These are phyloP conservation scores for Mycena rosella DNA, from an alignment of 768 basidiomycete genomes.

Conservation along the genomic window DNA sequence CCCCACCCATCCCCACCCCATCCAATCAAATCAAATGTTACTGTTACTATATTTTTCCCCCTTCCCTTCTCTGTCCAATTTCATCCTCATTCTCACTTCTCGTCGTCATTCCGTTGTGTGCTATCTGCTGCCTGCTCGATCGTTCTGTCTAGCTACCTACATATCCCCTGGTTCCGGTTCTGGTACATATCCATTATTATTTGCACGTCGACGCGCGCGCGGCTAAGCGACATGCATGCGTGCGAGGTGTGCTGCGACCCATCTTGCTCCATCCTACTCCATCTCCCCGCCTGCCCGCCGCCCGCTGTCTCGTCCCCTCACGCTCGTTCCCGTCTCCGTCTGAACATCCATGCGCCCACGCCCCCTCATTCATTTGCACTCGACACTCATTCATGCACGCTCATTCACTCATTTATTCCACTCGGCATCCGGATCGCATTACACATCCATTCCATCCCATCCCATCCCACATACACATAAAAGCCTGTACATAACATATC, in stretches of 20 bases:
- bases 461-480: neutral
- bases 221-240: conserved; percentile 4
- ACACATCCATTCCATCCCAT: no score
- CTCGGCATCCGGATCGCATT: neutral
- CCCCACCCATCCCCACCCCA: conserved; percentile 7
- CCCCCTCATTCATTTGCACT: neutral
- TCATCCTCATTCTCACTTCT: neutral
- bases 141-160: neutral
- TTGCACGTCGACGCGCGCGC: conserved; percentile 15
- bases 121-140: conserved; percentile 7
- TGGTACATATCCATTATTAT: conserved; percentile 18
- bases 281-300: neutral
- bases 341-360: no score
- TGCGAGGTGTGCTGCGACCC: neutral
- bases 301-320: neutral
- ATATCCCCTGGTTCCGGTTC: neutral
- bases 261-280: neutral
- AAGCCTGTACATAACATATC: neutral
- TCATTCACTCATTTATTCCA: conserved; percentile 11
- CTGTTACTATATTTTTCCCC: conserved; percentile 5
- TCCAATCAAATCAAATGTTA: neutral
- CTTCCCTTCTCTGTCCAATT: neutral
- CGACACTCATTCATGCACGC: neutral
- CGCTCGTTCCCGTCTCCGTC: neutral
- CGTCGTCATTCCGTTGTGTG: neutral